Evolutionary conservation across 306 rosid species (phyloP), one percentile per base, ranked within the genome.

Genomic region (Neltuma alba): DNA sequence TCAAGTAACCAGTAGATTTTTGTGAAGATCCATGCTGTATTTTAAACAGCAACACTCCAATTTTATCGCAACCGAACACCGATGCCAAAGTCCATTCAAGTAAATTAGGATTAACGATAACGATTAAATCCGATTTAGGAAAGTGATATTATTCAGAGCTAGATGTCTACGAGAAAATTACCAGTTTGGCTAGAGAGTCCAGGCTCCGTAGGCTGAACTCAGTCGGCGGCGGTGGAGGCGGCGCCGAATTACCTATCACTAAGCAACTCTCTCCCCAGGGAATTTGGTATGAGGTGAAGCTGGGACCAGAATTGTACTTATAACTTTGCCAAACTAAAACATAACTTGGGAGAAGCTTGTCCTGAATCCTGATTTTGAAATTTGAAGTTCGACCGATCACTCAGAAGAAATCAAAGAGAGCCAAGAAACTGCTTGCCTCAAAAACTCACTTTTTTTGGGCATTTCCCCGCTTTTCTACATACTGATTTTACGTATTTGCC

Each of bases 401-500:
- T 42, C 48, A 5, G 9, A n/a, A n/a, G n/a, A n/a, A n/a, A n/a
- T n/a, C n/a, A n/a, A n/a, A n/a, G n/a, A n/a, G n/a, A n/a, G n/a
- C n/a, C n/a, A n/a, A n/a, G n/a, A 48, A 48, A 16, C 7, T 47
- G 54, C 48, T 44, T 11, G 15, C 52, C 52, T 15, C 3, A 45
- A 45, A 45, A 5, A 4, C 12, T 4, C 44, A 9, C 20, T 4
- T 15, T 3, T 45, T 47, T 13, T 3, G 0, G 54, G 54, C 8
- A 0, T 15, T 13, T 23, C 9, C 0, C 13, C 2, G 28, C 13
- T 28, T 21, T 38, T 12, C 21, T 16, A 0, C 41, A 42, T 18
- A 3, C 14, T 25, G 62, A 12, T 34, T 83, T 70, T 74, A 74
- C 77, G 45, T 7, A 76, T 68, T 41, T 33, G 76, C 60, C 70